Evolutionary conservation across 345 rosid genomes (phyloP).

Genomic region (Hevea brasiliensis): DNA sequence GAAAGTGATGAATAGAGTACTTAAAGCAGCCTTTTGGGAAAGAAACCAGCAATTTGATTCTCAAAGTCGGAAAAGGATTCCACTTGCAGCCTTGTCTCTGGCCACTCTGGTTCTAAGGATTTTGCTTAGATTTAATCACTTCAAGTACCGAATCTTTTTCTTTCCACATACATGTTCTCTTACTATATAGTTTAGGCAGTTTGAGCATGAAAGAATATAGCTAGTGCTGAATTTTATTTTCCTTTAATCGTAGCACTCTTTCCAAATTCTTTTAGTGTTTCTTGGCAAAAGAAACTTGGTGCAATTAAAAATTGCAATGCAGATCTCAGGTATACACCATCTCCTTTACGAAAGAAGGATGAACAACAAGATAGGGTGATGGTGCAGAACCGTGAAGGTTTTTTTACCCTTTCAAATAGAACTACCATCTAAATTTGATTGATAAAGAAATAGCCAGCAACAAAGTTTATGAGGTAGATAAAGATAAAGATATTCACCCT

Average conservation of each 20-base stretch:
- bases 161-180: neutral
- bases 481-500: too few relatives aligned
- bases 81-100: constrained; percentile 32
- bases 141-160: too few relatives aligned
- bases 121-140: constrained; percentile 16
- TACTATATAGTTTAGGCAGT: too few relatives aligned
- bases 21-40: constrained; percentile 35
- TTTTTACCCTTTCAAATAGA: too few relatives aligned
- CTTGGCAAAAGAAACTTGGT: neutral
- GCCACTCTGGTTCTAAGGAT: constrained; percentile 6
- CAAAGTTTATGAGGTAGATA: too few relatives aligned
- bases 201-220: neutral
- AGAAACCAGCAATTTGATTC: constrained; percentile 38
- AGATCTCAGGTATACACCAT: too few relatives aligned
- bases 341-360: too few relatives aligned
- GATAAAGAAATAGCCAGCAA: too few relatives aligned
- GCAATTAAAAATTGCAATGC: neutral
- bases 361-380: too few relatives aligned
- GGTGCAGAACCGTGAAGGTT: too few relatives aligned
- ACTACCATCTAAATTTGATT: too few relatives aligned
- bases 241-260: neutral
- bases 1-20: constrained; percentile 30
- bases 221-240: too few relatives aligned
- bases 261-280: neutral
- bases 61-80: constrained; percentile 28